These are phyloP conservation scores for Kandelia obovata DNA, from an alignment of 345 rosid genomes.

Conservation along the genomic window DNA sequence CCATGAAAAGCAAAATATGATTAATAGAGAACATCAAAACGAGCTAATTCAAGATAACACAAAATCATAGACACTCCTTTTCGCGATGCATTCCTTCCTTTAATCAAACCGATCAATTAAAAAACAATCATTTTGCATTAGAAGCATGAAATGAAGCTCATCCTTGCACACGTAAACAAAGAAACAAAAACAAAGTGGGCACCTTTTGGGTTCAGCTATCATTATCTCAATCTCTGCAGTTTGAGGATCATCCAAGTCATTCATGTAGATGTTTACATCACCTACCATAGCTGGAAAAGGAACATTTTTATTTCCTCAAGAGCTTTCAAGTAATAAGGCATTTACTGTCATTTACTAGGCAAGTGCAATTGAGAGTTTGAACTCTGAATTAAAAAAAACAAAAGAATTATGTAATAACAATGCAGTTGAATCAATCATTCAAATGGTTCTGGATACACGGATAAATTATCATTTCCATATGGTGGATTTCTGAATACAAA, in stretches of 20 bases:
- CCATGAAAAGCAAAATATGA: conserved; percentile 38
- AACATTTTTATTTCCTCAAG: not conserved
- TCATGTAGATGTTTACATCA: conserved; percentile 91
- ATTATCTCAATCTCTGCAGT: conserved; percentile 87
- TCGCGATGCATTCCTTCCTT: no score
- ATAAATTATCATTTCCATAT: no score
- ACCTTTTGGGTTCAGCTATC: conserved; percentile 89
- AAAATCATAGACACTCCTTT: no score
- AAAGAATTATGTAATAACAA: no score
- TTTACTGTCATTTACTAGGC: not conserved
- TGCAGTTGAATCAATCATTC: no score
- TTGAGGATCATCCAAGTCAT: conserved; percentile 76
- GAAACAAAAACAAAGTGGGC: not conserved
- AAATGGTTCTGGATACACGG: no score
- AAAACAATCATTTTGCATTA: no score
- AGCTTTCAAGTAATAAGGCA: not conserved
- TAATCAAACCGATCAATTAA: no score
- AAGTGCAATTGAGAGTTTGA: not conserved
- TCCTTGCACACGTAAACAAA: no score
- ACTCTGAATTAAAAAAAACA: no score
- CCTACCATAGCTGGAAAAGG: conserved; percentile 71
- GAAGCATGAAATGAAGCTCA: no score
- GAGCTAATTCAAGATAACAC: not conserved
- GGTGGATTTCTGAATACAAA: no score
- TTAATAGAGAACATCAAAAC: conserved; percentile 18